Conservation (phyloP, 176 grass and related monocot genomes). For the Ampelocalamus luodianensis region DNA sequence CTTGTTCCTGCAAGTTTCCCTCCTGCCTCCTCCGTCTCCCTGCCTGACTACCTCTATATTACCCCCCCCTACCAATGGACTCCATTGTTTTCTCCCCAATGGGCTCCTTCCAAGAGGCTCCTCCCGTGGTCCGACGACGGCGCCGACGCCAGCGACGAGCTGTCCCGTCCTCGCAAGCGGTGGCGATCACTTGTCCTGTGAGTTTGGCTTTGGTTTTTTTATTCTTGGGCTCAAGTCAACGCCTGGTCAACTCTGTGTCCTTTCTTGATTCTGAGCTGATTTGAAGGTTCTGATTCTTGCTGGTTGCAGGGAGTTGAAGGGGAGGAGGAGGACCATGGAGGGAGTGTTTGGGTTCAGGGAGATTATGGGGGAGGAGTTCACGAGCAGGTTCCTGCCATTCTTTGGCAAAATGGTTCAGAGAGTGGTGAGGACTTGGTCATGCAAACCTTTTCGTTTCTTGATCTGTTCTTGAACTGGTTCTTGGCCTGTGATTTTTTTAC, state of each 20-base stretch:
- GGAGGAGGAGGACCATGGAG: slow-evolving; percentile 31
- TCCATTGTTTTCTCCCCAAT: slow-evolving; percentile 39
- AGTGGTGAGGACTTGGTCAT: slow-evolving; percentile 49
- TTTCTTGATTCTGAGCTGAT: slow-evolving; percentile 19
- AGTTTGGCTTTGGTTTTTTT: background rate
- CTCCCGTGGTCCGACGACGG: background rate
- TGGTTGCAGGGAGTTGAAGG: slow-evolving; percentile 43
- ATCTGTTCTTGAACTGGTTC: background rate
- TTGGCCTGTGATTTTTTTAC: background rate
- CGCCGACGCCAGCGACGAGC: background rate
- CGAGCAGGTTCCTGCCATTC: slow-evolving; percentile 34
- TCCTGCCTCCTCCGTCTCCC: background rate
- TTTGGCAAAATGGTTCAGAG: slow-evolving; percentile 45
- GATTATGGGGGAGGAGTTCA: slow-evolving; percentile 38
- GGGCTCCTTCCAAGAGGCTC: slow-evolving; percentile 44
- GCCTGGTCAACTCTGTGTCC: slow-evolving; percentile 1
- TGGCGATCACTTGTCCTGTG: slow-evolving; percentile 53
- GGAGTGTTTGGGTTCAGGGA: slow-evolving; percentile 41
- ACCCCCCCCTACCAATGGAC: background rate
- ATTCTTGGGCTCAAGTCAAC: slow-evolving; percentile 32
- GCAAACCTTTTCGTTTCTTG: background rate
- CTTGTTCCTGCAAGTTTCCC: slow-evolving; percentile 48
- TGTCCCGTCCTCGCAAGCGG: slow-evolving; percentile 46
- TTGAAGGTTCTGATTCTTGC: background rate
- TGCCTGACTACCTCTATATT: slow-evolving; percentile 38